Percentiles rank a stretch among this genome's conserved stretches.
Evolutionary conservation across 129 eudicot genomes (phyloP).

Genomic region (Chrysanthemum makinoi): DNA sequence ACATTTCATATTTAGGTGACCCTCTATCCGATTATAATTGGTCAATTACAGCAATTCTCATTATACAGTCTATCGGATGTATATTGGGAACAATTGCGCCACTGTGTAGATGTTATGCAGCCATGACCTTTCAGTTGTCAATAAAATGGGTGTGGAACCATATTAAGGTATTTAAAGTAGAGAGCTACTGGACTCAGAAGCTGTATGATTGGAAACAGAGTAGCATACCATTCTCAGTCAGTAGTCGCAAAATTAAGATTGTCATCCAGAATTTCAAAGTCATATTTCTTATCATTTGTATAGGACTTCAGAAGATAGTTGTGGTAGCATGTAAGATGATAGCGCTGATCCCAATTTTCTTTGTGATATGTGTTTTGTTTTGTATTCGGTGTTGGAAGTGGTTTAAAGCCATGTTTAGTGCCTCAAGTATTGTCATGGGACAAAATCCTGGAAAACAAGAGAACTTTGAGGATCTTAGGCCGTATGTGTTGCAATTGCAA

Average conservation of each 20-base stretch:
- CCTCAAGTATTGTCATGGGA: neutral
- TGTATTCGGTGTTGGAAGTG: conserved; percentile 9
- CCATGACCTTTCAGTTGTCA: conserved; percentile 15
- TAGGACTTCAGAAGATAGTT: conserved; percentile 19
- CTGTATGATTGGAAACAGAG: conserved; percentile 28
- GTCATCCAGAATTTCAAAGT: conserved; percentile 16
- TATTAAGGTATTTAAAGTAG: conserved; percentile 14
- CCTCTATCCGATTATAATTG: conserved; percentile 9
- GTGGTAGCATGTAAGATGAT: conserved; percentile 15
- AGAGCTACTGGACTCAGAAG: conserved; percentile 34
- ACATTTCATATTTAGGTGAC: neutral
- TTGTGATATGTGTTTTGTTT: neutral
- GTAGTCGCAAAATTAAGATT: conserved; percentile 14
- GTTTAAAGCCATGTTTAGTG: neutral
- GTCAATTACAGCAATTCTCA: conserved; percentile 4
- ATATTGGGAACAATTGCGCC: conserved; percentile 11
- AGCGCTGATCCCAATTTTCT: neutral
- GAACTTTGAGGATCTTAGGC: neutral
- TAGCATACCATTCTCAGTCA: neutral
- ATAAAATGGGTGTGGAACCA: conserved; percentile 4
- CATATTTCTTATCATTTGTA: conserved; percentile 11
- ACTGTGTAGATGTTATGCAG: conserved; percentile 18
- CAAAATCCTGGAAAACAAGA: neutral
- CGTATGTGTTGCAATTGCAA: conserved; percentile 17
- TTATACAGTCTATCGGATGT: conserved; percentile 4